These are phyloP conservation scores for Pezicula rhizophila DNA, from an alignment of 2,329 filamentous ascomycete genomes.

Conservation along the genomic window DNA sequence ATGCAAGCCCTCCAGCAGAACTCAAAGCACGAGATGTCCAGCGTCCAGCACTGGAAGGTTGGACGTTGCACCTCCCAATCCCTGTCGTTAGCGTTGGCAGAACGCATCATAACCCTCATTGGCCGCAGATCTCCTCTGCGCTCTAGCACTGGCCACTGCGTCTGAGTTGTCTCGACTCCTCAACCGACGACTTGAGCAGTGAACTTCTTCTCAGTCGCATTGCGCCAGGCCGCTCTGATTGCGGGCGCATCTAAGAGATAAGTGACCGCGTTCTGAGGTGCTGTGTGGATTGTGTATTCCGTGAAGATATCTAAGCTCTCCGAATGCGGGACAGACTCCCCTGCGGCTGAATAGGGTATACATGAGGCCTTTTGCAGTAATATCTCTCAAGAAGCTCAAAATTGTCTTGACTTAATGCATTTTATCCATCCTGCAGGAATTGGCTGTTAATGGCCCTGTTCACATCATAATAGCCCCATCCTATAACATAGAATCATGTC, in stretches of 20 bases:
- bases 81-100: background rate
- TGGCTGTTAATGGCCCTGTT: too few relatives aligned
- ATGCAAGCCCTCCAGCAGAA: constrained; percentile 1
- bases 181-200: too few relatives aligned
- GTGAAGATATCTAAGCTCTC: background rate
- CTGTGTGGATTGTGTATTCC: background rate
- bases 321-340: background rate
- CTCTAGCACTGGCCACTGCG: background rate
- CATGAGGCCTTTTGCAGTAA: constrained; percentile 1
- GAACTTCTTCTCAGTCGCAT: too few relatives aligned
- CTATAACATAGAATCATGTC: too few relatives aligned
- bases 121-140: background rate
- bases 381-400: background rate
- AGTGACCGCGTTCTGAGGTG: background rate
- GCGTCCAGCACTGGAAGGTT: constrained; percentile 14
- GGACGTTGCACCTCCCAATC: background rate
- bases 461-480: too few relatives aligned
- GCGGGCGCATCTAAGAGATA: background rate
- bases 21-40: constrained; percentile 13
- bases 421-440: background rate
- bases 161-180: background rate
- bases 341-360: background rate
- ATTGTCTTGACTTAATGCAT: too few relatives aligned
- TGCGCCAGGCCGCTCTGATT: too few relatives aligned
- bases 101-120: background rate